These are phyloP conservation scores for Podila horticola DNA, from an alignment of 192 early-diverging fungal genomes.

Conservation along the genomic window DNA sequence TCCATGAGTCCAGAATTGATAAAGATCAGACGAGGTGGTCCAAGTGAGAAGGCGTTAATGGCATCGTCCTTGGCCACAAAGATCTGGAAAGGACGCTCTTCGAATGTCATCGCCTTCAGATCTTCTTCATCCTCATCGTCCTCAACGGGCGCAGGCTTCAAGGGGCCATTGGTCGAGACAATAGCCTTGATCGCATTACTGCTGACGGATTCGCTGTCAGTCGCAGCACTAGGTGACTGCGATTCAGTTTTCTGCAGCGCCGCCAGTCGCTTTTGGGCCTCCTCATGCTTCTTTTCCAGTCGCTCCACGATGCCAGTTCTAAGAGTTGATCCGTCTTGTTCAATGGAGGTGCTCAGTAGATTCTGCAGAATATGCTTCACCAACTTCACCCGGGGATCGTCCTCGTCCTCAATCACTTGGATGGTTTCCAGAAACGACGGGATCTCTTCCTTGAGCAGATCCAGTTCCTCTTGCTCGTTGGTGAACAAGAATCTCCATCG, in stretches of 20 bases:
- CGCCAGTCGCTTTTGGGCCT: conserved; percentile 20
- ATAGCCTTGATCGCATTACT: conserved; percentile 15
- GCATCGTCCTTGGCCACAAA: conserved; percentile 44
- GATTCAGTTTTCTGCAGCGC: conserved; percentile 6
- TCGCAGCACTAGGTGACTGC: background rate
- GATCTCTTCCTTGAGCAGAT: conserved; percentile 47
- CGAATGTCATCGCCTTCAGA: conserved; percentile 14
- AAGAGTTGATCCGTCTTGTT: conserved; percentile 41
- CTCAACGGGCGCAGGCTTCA: conserved; percentile 4
- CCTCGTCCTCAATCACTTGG: conserved; percentile 17
- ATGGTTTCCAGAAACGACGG: conserved; percentile 18
- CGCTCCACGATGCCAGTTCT: conserved; percentile 31
- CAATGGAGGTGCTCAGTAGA: conserved; percentile 30
- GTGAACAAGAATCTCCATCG: conserved; percentile 60
- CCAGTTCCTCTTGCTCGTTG: conserved; percentile 60
- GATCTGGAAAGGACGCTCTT: conserved; percentile 47
- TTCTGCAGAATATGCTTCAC: conserved; percentile 41
- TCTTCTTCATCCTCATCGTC: conserved; percentile 22
- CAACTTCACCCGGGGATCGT: conserved; percentile 21
- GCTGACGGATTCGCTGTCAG: background rate
- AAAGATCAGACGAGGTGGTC: conserved; percentile 36
- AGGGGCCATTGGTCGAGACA: conserved; percentile 17
- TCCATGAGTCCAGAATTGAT: conserved; percentile 51
- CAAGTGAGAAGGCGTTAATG: conserved; percentile 50
- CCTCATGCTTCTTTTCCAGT: conserved; percentile 29